Percentiles rank a stretch among this genome's conserved stretches.
phyloP scores from a whole-genome alignment of 1,284 basidiomycete genomes.

The Golubevia sp. region DNA sequence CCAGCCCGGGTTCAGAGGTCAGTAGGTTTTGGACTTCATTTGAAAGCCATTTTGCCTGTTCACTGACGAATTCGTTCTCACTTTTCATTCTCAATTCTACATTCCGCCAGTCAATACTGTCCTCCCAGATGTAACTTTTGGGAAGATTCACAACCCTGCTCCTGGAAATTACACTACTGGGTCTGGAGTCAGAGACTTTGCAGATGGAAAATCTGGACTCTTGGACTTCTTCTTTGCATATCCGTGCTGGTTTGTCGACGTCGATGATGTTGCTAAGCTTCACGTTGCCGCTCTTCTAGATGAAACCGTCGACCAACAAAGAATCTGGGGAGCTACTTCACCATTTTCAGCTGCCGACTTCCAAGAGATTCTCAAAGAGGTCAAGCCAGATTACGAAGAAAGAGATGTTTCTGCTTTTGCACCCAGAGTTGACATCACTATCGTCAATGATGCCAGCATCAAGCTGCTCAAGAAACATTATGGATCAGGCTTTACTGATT shows the following conservation, averaged over 20 bases:
- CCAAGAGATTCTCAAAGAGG: slow-evolving; percentile 4
- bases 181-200: not conserved
- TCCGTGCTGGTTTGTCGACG: slow-evolving; percentile 1
- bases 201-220: not conserved
- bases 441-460: not conserved
- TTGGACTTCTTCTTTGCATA: not conserved
- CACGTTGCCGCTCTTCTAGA: slow-evolving; percentile 9
- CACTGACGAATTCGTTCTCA: too few relatives aligned
- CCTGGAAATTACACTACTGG: not conserved
- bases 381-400: slow-evolving; percentile 3
- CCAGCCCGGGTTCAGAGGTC: too few relatives aligned
- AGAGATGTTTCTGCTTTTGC: not conserved
- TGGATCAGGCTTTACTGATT: too few relatives aligned
- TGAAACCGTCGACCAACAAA: not conserved
- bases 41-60: too few relatives aligned
- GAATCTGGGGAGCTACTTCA: not conserved
- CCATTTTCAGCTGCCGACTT: slow-evolving; percentile 3
- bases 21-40: too few relatives aligned
- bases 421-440: not conserved
- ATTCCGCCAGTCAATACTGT: not conserved
- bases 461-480: not conserved
- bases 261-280: slow-evolving; percentile 2
- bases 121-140: slow-evolving; percentile 5
- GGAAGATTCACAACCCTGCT: not conserved
- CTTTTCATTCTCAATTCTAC: too few relatives aligned